Percentiles rank a stretch among this genome's conserved stretches.
Evolutionary conservation across 441 rosid species (phyloP).

Genomic region (Jatropha podagrica): DNA sequence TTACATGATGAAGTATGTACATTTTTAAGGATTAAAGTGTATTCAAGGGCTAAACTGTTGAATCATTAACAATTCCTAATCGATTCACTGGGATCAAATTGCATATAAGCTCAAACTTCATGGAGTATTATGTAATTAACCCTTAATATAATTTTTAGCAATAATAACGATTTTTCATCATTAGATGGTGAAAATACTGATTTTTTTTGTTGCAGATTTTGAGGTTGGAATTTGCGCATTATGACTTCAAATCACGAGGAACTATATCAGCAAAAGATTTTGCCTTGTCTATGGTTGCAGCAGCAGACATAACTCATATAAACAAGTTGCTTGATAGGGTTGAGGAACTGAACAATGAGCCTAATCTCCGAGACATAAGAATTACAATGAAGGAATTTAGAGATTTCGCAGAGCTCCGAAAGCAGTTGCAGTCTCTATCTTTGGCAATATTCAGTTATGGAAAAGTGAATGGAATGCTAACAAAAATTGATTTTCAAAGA

Average conservation of each 20-base stretch:
- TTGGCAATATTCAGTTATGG: conserved; percentile 87
- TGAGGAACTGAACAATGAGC: conserved; percentile 47
- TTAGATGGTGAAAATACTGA: background rate
- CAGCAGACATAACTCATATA: conserved; percentile 77
- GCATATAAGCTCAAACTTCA: too few relatives aligned
- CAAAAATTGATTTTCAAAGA: conserved; percentile 73
- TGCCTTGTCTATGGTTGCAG: conserved; percentile 90
- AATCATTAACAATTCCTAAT: too few relatives aligned
- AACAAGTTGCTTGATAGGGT: conserved; percentile 65
- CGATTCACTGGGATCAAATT: too few relatives aligned
- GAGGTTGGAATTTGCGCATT: conserved; percentile 85
- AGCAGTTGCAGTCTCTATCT: conserved; percentile 67
- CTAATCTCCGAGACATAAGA: conserved; percentile 45
- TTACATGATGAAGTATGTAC: conserved; percentile 79
- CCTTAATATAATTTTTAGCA: too few relatives aligned
- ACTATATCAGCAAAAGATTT: conserved; percentile 87
- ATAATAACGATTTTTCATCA: too few relatives aligned
- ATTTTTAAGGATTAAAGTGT: background rate
- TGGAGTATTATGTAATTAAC: too few relatives aligned
- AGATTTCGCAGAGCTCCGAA: conserved; percentile 73
- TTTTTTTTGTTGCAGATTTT: conserved; percentile 46
- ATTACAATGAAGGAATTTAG: conserved; percentile 74
- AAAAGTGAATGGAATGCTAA: conserved; percentile 69
- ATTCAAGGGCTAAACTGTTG: too few relatives aligned
- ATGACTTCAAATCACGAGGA: conserved; percentile 65